Conservation (phyloP, 2,329 filamentous ascomycete species). For the Fusarium neocosmosporiellum region DNA sequence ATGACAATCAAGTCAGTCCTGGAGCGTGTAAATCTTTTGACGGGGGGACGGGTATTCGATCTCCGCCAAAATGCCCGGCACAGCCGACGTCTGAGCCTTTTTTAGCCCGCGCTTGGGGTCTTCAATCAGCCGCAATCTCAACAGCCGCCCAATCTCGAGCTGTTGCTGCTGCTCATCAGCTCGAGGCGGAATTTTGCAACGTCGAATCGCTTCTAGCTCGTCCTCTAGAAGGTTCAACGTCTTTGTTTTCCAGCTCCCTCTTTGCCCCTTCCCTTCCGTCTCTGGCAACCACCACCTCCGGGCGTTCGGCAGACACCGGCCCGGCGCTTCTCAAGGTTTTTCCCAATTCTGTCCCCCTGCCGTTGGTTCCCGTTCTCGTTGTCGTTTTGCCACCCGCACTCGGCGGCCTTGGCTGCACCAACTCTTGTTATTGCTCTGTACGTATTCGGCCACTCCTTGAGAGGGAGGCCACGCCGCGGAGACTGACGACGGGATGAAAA, state of each 20-base stretch:
- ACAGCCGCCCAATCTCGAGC: slow-evolving; percentile 5
- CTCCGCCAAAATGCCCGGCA: background rate
- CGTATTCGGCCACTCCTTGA: background rate
- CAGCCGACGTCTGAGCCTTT: slow-evolving; percentile 1
- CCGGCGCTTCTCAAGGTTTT: slow-evolving; percentile 15
- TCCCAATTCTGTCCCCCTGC: slow-evolving; percentile 7
- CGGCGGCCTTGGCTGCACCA: slow-evolving; percentile 24
- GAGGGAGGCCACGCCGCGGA: slow-evolving; percentile 10
- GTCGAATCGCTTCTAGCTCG: background rate
- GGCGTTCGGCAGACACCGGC: slow-evolving; percentile 27
- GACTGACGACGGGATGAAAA: slow-evolving; percentile 13
- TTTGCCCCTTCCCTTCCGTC: background rate
- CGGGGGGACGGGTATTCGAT: background rate
- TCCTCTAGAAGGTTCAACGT: slow-evolving; percentile 1
- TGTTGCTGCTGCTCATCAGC: background rate
- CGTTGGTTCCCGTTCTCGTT: slow-evolving; percentile 29
- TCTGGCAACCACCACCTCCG: slow-evolving; percentile 25
- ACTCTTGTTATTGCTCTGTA: slow-evolving; percentile 21
- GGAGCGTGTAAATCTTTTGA: slow-evolving; percentile 14
- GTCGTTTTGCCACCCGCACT: slow-evolving; percentile 31
- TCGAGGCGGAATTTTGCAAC: background rate
- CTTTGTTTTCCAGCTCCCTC: slow-evolving; percentile 2
- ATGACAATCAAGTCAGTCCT: slow-evolving; percentile 8
- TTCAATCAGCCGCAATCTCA: slow-evolving; percentile 10
- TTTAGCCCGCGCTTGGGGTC: background rate